Base-by-base conservation (phyloP, 2,329 filamentous ascomycete genomes). In the Thielaviopsis musarum region DNA sequence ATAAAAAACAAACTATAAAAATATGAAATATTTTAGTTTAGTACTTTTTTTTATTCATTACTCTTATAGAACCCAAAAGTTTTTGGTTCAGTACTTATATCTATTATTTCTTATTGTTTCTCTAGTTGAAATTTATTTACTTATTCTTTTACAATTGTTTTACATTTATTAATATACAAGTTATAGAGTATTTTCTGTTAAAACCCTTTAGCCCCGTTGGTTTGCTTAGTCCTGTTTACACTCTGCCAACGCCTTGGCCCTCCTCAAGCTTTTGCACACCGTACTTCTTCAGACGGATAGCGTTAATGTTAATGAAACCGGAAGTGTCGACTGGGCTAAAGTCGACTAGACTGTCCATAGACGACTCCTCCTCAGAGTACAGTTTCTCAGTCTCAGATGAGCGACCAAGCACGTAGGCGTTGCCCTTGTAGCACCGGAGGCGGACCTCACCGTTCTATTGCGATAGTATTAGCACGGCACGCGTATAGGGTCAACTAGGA, bases 251-350 rank as follows among this genome's bases (percentile, higher is more conserved):
- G 52, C 56, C 48, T 70, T 73, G 63, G 59, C 68, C 68, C 41
- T 70, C 64, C 64, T 65, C 65, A 54, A 68, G 68, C 67, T 70
- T 71, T 54, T 62, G 58, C 28, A 26, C 62, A 26, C 68, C 67
- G 30, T 70, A 70, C 65, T 72, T 84, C 72, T 82, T 74, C 56
- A 85, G 72, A 52, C 80, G 75, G 64, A 86, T 85, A 64, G 80
- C 80, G 67, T 91, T 77, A 65, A 89, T 83, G 58, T 77, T 77
- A 67, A 91, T 82, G 68, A 84, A 83, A 26, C 77, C 77, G 13
- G 67, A 68, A 9, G 73, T 74, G 58, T 74, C 72, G 59, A 68
- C 65, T 57, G 70, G 72, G 54, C 64, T 67, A 67, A 75, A 76
- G 49, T 68, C 70, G 30, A 73, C 70, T 6, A 78, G 73, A 15